Evolutionary conservation across 1,139 yeast genomes (phyloP).

Genomic region (Geotrichum reessii): DNA sequence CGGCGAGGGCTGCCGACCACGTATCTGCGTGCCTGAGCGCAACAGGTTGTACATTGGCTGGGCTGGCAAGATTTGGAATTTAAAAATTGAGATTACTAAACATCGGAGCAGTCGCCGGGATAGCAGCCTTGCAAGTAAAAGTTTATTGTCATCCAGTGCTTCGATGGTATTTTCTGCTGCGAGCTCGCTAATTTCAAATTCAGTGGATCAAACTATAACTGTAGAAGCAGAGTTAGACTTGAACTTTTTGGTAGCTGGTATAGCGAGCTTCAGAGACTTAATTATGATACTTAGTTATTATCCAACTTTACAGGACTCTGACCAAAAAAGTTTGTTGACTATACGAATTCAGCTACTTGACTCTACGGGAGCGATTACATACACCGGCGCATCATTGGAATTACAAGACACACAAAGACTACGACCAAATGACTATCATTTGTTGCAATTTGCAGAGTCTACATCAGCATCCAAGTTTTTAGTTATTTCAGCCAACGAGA

Average conservation of each 20-base stretch:
- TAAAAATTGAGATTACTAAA: constrained; percentile 41
- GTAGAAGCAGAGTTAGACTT: constrained; percentile 51
- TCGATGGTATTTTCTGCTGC: constrained; percentile 19
- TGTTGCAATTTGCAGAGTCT: constrained; percentile 21
- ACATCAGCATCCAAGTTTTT: constrained; percentile 43
- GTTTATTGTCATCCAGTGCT: constrained; percentile 24
- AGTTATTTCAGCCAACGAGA: constrained; percentile 75
- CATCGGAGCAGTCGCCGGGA: constrained; percentile 4
- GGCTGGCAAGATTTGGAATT: constrained; percentile 72
- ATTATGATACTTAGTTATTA: constrained; percentile 41
- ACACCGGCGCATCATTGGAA: constrained; percentile 73
- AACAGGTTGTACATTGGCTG: constrained; percentile 75
- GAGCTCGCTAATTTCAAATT: constrained; percentile 23
- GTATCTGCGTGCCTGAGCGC: constrained; percentile 59
- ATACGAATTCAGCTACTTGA: constrained; percentile 43
- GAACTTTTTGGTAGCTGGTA: constrained; percentile 67
- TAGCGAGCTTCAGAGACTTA: constrained; percentile 54
- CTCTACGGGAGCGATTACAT: constrained; percentile 59
- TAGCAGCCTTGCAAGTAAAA: background rate
- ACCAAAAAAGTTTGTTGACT: constrained; percentile 66
- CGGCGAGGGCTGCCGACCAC: constrained; percentile 81
- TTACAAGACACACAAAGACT: constrained; percentile 46
- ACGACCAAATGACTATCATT: constrained; percentile 78
- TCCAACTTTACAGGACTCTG: constrained; percentile 26
- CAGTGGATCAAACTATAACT: constrained; percentile 49